These are phyloP conservation scores for Penicillium subrubescens DNA, from an alignment of 495 filamentous ascomycete genomes.

Conservation along the genomic window DNA sequence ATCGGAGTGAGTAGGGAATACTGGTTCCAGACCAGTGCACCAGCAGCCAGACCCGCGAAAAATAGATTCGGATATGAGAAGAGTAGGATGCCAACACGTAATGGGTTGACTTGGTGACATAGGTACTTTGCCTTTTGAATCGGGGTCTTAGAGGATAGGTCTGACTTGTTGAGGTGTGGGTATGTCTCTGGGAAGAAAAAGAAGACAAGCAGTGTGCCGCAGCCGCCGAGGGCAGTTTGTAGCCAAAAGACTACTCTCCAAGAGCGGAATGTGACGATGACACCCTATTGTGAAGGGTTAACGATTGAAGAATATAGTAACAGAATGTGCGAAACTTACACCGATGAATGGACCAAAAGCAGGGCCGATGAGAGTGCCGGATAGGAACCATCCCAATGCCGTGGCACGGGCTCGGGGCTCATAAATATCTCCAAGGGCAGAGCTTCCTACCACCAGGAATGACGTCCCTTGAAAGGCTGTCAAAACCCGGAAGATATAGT, in stretches of 20 bases:
- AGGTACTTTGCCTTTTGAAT: constrained; percentile 52
- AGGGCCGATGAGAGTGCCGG: constrained; percentile 69
- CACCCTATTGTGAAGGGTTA: constrained; percentile 41
- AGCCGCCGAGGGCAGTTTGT: constrained; percentile 62
- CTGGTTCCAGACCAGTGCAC: constrained; percentile 71
- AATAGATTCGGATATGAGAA: constrained; percentile 69
- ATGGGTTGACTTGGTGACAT: constrained; percentile 62
- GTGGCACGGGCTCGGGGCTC: constrained; percentile 67
- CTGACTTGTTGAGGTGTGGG: constrained; percentile 56
- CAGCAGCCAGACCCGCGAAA: constrained; percentile 59
- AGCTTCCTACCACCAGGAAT: constrained; percentile 65
- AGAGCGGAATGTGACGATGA: constrained; percentile 68
- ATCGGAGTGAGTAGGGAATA: constrained; percentile 74
- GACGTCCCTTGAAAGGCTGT: constrained; percentile 73
- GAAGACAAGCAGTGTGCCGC: constrained; percentile 59
- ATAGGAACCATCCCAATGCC: constrained; percentile 69
- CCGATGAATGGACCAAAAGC: constrained; percentile 69
- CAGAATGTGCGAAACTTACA: constrained; percentile 18
- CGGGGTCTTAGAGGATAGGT: constrained; percentile 52
- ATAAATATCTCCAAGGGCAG: constrained; percentile 66
- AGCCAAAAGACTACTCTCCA: constrained; percentile 77
- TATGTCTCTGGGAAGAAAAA: constrained; percentile 72
- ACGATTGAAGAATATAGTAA: neutral
- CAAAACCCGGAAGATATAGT: constrained; percentile 69
- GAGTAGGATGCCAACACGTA: constrained; percentile 56